Evolutionary conservation across 2,329 filamentous ascomycete genomes (phyloP).

Genomic region (Xenoacremonium recifei): DNA sequence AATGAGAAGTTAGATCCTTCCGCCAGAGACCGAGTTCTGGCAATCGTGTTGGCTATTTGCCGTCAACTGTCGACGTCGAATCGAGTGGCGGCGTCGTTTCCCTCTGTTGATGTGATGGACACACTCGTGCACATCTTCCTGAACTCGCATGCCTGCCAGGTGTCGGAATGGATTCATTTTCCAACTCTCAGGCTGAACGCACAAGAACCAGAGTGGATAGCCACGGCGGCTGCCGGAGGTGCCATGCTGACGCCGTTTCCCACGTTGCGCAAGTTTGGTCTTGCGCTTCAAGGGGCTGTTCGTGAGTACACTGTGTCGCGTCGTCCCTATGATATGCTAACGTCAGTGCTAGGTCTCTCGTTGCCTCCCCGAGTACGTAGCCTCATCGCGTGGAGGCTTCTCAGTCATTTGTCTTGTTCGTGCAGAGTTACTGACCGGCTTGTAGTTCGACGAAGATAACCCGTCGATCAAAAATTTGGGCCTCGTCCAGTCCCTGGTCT

Average conservation of each 20-base stretch:
- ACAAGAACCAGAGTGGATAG: slow-evolving; percentile 58
- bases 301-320: slow-evolving; percentile 29
- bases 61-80: slow-evolving; percentile 47
- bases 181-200: slow-evolving; percentile 56
- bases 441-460: slow-evolving; percentile 50
- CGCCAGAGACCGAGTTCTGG: slow-evolving; percentile 61
- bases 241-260: slow-evolving; percentile 57
- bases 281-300: slow-evolving; percentile 52
- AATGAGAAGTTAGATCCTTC: slow-evolving; percentile 44
- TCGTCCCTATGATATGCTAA: slow-evolving; percentile 2
- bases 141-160: slow-evolving; percentile 53
- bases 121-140: slow-evolving; percentile 61
- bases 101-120: slow-evolving; percentile 59
- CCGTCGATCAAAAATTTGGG: slow-evolving; percentile 43
- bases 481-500: slow-evolving; percentile 48
- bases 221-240: slow-evolving; percentile 58
- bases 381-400: no score
- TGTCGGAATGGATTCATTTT: slow-evolving; percentile 61
- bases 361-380: slow-evolving; percentile 30
- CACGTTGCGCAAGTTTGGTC: slow-evolving; percentile 60
- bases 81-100: slow-evolving; percentile 59
- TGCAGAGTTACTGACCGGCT: no score
- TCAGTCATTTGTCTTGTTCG: no score
- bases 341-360: slow-evolving; percentile 22
- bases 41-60: slow-evolving; percentile 60